A percentile compares a stretch with the other conserved stretches of the same genome.
These are phyloP conservation scores for Epithele typhae DNA, from an alignment of 768 basidiomycete species.

Conservation along the genomic window DNA sequence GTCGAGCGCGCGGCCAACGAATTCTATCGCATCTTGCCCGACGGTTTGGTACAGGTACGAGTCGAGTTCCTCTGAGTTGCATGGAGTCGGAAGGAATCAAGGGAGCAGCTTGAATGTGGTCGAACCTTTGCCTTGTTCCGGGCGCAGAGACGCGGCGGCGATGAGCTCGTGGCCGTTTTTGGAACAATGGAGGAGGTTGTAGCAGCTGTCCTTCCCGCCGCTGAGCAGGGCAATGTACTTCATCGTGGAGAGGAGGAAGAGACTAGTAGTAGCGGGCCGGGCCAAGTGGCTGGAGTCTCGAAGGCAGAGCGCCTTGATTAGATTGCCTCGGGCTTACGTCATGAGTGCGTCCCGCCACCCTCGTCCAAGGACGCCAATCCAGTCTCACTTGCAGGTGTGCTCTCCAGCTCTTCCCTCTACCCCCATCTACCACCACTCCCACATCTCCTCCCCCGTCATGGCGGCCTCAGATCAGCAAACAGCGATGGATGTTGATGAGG, in stretches of 20 bases:
- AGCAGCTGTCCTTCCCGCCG: conserved; percentile 97
- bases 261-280: background rate
- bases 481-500: conserved; percentile 83
- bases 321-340: conserved; percentile 16
- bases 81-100: conserved; percentile 17
- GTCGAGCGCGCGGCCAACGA: conserved; percentile 79
- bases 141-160: conserved; percentile 85
- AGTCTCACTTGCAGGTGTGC: conserved; percentile 5
- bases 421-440: conserved; percentile 2
- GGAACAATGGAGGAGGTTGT: conserved; percentile 86
- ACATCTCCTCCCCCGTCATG: conserved; percentile 26
- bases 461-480: conserved; percentile 32
- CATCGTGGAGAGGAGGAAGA: conserved; percentile 39
- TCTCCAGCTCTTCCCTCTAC: conserved; percentile 2
- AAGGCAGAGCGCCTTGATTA: conserved; percentile 3
- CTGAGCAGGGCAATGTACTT: conserved; percentile 93
- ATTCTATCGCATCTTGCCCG: conserved; percentile 87
- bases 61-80: conserved; percentile 86
- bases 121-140: conserved; percentile 79
- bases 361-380: conserved; percentile 5
- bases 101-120: conserved; percentile 8
- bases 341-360: conserved; percentile 12
- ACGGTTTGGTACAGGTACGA: conserved; percentile 99
- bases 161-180: conserved; percentile 83
- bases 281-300: background rate